Percentiles rank a stretch among this genome's conserved stretches.
Evolutionary conservation across 2,329 filamentous ascomycete species (phyloP).

Genomic region (Setomelanomma holmii): DNA sequence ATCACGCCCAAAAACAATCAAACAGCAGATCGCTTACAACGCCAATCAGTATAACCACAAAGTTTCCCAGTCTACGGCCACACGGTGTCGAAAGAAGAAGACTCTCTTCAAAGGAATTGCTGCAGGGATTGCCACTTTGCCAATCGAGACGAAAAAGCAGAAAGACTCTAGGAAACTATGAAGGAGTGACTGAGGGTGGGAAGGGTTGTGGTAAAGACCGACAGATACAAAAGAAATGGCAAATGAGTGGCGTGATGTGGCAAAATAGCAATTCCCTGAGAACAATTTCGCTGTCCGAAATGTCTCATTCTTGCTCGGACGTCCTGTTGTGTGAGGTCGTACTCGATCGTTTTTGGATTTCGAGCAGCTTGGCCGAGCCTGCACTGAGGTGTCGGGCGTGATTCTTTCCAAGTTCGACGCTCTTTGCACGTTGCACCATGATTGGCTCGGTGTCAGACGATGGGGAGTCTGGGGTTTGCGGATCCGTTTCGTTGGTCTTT

Average conservation of each 20-base stretch:
- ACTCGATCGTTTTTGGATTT: constrained; percentile 58
- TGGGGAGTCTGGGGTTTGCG: constrained; percentile 29
- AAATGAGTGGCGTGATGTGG: constrained; percentile 46
- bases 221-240: constrained; percentile 44
- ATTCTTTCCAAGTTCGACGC: constrained; percentile 69
- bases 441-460: constrained; percentile 39
- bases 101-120: background rate
- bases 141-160: constrained; percentile 25
- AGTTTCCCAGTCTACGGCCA: background rate
- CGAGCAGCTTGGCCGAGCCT: constrained; percentile 76
- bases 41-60: constrained; percentile 30
- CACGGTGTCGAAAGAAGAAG: background rate
- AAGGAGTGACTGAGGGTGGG: constrained; percentile 36
- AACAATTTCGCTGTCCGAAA: constrained; percentile 19
- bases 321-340: constrained; percentile 32
- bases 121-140: constrained; percentile 25
- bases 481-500: constrained; percentile 37
- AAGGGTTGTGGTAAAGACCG: constrained; percentile 32
- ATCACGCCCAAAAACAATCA: constrained; percentile 27
- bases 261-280: constrained; percentile 31
- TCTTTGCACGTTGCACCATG: constrained; percentile 69
- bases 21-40: constrained; percentile 25
- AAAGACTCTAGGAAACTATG: constrained; percentile 30
- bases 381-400: constrained; percentile 77
- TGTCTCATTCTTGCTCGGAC: constrained; percentile 30